These are phyloP conservation scores for Ogataea degrootiae DNA, from an alignment of 805 yeast genomes.

Conservation along the genomic window DNA sequence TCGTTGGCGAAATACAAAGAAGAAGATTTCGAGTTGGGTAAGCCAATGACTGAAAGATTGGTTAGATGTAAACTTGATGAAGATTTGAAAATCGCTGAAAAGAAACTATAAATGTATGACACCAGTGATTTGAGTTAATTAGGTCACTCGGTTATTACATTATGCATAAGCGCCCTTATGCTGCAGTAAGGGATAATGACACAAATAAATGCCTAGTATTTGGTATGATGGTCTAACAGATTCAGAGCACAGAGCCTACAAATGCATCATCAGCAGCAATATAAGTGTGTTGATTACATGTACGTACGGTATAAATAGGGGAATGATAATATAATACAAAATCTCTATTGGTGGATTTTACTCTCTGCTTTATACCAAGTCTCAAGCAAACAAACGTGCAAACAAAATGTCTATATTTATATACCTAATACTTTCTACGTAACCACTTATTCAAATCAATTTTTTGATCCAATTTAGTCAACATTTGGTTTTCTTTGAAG, in stretches of 20 bases:
- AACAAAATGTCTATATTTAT: too few relatives aligned
- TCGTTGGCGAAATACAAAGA: slow-evolving; percentile 42
- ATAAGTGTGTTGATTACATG: too few relatives aligned
- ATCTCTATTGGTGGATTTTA: too few relatives aligned
- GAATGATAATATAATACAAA: too few relatives aligned
- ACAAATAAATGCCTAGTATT: neutral
- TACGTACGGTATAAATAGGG: too few relatives aligned
- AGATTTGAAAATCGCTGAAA: slow-evolving; percentile 25
- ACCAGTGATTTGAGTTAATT: too few relatives aligned
- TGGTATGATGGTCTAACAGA: neutral
- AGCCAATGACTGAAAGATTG: slow-evolving; percentile 61
- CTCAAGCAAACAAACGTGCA: too few relatives aligned
- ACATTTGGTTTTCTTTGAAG: slow-evolving; percentile 10
- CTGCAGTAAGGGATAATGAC: neutral
- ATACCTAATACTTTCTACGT: slow-evolving; percentile 9
- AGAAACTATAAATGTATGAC: neutral
- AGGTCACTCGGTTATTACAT: too few relatives aligned
- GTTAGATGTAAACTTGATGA: slow-evolving; percentile 52
- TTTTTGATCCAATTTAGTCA: slow-evolving; percentile 13
- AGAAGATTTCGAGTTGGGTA: slow-evolving; percentile 37
- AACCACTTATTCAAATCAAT: slow-evolving; percentile 26
- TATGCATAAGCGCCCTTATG: too few relatives aligned
- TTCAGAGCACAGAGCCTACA: neutral
- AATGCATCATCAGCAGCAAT: neutral
- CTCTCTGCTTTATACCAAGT: too few relatives aligned